Evolutionary conservation across 2,329 filamentous ascomycete species (phyloP).

Genomic region (Alternaria ethzedia): DNA sequence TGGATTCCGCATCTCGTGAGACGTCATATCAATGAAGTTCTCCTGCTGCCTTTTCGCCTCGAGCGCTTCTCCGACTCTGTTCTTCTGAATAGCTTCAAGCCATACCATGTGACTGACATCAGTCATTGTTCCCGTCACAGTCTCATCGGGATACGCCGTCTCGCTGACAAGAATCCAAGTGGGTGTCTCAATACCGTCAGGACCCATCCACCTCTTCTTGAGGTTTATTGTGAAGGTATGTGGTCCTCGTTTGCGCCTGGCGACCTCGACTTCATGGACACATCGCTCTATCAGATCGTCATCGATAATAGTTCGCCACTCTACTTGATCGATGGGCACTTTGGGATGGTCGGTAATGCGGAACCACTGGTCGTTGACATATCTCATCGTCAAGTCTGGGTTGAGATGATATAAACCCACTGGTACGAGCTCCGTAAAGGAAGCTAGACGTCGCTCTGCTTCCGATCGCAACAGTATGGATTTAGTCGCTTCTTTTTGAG

Average conservation of each 20-base stretch:
- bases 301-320: constrained; percentile 6
- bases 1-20: constrained; percentile 38
- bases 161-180: constrained; percentile 22
- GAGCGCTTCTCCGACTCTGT: constrained; percentile 16
- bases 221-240: constrained; percentile 17
- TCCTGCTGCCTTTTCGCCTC: constrained; percentile 31
- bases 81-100: constrained; percentile 23
- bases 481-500: constrained; percentile 29
- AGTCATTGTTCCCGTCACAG: constrained; percentile 37
- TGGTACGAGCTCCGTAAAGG: constrained; percentile 22
- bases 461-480: constrained; percentile 16
- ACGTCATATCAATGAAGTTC: constrained; percentile 35
- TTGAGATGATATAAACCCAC: constrained; percentile 17
- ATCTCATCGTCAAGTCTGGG: constrained; percentile 21
- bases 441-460: constrained; percentile 22
- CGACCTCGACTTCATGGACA: constrained; percentile 2
- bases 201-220: constrained; percentile 23
- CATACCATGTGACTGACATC: constrained; percentile 46
- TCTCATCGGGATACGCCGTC: constrained; percentile 18
- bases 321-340: constrained; percentile 10
- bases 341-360: constrained; percentile 17
- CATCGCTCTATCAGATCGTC: constrained; percentile 8
- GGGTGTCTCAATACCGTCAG: constrained; percentile 16
- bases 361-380: constrained; percentile 30
- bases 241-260: background rate